A percentile compares a stretch with the other conserved stretches of the same genome.
phyloP scores from a whole-genome alignment of 352 stramenopile species.

The Globisporangium cederbergense region DNA sequence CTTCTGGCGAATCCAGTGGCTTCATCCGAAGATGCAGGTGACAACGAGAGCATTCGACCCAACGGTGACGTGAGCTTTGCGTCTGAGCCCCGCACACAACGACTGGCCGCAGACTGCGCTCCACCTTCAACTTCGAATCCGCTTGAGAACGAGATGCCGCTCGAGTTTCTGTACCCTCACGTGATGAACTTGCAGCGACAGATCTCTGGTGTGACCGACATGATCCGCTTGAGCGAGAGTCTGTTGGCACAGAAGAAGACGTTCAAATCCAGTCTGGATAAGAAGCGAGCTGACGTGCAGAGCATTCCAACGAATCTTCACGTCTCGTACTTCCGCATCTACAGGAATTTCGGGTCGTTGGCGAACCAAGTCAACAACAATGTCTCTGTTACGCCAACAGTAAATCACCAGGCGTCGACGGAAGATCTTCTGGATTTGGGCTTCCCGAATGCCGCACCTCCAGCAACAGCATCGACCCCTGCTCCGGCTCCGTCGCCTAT shows the following conservation, averaged over 20 bases:
- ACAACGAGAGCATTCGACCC: slow-evolving; percentile 23
- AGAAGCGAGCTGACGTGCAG: slow-evolving; percentile 78
- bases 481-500: slow-evolving; percentile 3
- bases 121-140: slow-evolving; percentile 33
- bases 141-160: slow-evolving; percentile 62
- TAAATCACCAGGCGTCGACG: slow-evolving; percentile 33
- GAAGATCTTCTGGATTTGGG: slow-evolving; percentile 56
- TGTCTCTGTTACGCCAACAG: slow-evolving; percentile 12
- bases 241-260: slow-evolving; percentile 69
- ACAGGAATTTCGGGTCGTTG: slow-evolving; percentile 45
- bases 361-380: slow-evolving; percentile 10
- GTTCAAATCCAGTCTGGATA: slow-evolving; percentile 84
- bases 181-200: slow-evolving; percentile 67
- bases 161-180: slow-evolving; percentile 72
- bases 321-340: slow-evolving; percentile 82
- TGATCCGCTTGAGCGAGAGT: slow-evolving; percentile 62
- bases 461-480: neutral
- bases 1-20: slow-evolving; percentile 53
- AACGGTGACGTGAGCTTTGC: neutral
- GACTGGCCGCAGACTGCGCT: slow-evolving; percentile 37
- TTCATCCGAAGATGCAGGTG: slow-evolving; percentile 2
- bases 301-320: slow-evolving; percentile 83
- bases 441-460: slow-evolving; percentile 16
- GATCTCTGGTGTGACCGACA: slow-evolving; percentile 53
- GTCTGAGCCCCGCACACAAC: slow-evolving; percentile 24